Percentiles rank a stretch among this genome's conserved stretches.
Conservation (phyloP, 2,329 filamentous ascomycete genomes). For the Macrophomina phaseolina region DNA sequence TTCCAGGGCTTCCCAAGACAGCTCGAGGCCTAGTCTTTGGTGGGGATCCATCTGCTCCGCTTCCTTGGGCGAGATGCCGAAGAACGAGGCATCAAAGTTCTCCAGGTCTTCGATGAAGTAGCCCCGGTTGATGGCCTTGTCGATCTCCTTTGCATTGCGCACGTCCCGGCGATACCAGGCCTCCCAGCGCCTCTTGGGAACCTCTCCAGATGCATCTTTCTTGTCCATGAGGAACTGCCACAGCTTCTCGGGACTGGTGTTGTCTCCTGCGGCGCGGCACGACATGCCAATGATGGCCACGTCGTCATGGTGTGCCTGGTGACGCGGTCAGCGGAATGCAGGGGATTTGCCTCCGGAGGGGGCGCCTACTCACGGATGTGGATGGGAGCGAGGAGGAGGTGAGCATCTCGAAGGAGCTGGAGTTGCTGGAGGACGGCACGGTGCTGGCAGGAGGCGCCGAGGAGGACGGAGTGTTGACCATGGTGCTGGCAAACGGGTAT, state of each 20-base stretch:
- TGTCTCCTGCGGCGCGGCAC: conserved; percentile 41
- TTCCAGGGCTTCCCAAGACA: conserved; percentile 31
- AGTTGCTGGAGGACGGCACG: background rate
- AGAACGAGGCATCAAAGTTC: conserved; percentile 38
- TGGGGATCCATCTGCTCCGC: conserved; percentile 33
- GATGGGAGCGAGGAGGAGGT: background rate
- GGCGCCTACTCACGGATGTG: background rate
- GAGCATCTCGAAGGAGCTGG: conserved; percentile 17
- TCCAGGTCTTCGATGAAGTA: conserved; percentile 40
- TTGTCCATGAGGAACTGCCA: conserved; percentile 42
- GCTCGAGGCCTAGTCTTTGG: conserved; percentile 30
- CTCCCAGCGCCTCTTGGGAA: conserved; percentile 42
- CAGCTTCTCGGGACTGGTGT: conserved; percentile 39
- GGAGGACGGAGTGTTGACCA: conserved; percentile 13
- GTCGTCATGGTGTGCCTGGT: conserved; percentile 27
- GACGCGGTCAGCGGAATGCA: background rate
- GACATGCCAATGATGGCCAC: conserved; percentile 44
- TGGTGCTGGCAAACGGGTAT: conserved; percentile 18
- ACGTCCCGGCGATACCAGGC: conserved; percentile 37
- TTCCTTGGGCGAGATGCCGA: conserved; percentile 31
- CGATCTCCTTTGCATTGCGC: conserved; percentile 34
- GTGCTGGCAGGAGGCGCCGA: background rate
- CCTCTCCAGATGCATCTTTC: conserved; percentile 37
- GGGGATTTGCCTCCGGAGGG: background rate
- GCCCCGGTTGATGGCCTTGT: conserved; percentile 33